A percentile compares a stretch with the other conserved stretches of the same genome.
phyloP scores from a whole-genome alignment of 225 moss, liverwort and hornwort genomes.

The Ulota crispa region DNA sequence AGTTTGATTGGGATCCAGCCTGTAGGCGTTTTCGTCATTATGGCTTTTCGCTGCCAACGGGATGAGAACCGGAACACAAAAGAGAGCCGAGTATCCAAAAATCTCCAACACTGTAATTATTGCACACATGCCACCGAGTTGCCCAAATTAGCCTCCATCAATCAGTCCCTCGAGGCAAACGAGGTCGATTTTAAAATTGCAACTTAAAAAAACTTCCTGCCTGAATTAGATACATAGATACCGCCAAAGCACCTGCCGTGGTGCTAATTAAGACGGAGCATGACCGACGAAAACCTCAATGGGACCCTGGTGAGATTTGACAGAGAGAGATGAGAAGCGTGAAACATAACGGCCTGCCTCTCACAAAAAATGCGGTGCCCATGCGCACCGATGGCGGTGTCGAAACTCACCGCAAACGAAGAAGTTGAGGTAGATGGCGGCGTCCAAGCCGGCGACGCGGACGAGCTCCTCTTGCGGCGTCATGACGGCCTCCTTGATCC shows the following conservation, averaged over 20 bases:
- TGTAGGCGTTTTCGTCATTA: slow-evolving; percentile 20
- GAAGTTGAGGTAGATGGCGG: slow-evolving; percentile 65
- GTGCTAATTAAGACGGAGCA: not conserved
- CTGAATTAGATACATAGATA: not conserved
- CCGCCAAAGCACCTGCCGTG: slow-evolving; percentile 15
- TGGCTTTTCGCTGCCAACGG: slow-evolving; percentile 54
- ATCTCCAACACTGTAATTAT: slow-evolving; percentile 51
- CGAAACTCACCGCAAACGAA: slow-evolving; percentile 47
- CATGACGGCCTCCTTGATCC: slow-evolving; percentile 49
- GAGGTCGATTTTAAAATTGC: not conserved
- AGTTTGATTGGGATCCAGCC: slow-evolving; percentile 40
- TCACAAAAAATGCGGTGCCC: not conserved
- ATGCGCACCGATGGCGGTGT: not conserved
- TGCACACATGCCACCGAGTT: not conserved
- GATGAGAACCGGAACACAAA: slow-evolving; percentile 56
- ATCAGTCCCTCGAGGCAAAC: not conserved
- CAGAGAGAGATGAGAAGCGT: not conserved
- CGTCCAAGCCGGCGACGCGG: slow-evolving; percentile 50
- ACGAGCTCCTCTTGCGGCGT: slow-evolving; percentile 52
- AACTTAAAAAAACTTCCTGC: not conserved
- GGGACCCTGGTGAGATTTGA: not conserved
- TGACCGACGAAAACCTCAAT: not conserved
- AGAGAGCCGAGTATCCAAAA: slow-evolving; percentile 48
- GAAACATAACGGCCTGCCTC: not conserved
- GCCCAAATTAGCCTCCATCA: slow-evolving; percentile 2